Evolutionary conservation across 208 protist genomes (phyloP).

Genomic region (Trypanosoma rangeli): DNA sequence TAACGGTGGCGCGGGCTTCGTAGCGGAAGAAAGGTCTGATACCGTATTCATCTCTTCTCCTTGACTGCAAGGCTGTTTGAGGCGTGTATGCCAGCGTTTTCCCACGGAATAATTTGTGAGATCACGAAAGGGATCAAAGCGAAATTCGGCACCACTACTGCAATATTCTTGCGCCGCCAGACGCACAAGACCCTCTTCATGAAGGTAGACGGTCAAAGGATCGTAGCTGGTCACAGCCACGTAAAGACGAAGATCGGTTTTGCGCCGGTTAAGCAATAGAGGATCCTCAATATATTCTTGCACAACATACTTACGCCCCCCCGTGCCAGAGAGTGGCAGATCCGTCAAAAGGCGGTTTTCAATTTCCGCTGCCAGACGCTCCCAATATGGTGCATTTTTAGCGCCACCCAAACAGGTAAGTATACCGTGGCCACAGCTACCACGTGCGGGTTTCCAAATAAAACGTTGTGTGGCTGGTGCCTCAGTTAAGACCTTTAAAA

Average conservation of each 20-base stretch:
- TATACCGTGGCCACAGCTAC: conserved; percentile 91
- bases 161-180: conserved; percentile 92
- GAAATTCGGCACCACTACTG: conserved; percentile 3
- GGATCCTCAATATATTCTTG: conserved; percentile 95
- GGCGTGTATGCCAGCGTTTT: conserved; percentile 34
- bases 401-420: conserved; percentile 57
- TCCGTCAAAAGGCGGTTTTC: conserved; percentile 36
- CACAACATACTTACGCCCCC: conserved; percentile 79
- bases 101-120: conserved; percentile 94
- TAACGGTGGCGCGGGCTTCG: conserved; percentile 1
- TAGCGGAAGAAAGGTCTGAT: background rate
- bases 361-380: conserved; percentile 53
- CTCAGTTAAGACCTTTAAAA: conserved; percentile 45
- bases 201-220: conserved; percentile 86
- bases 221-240: conserved; percentile 91
- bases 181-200: conserved; percentile 93
- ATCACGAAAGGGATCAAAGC: conserved; percentile 73
- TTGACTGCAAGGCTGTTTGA: conserved; percentile 2
- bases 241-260: conserved; percentile 96
- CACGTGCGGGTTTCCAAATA: conserved; percentile 91
- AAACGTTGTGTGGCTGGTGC: conserved; percentile 40
- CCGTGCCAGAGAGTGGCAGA: background rate
- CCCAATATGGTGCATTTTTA: conserved; percentile 44
- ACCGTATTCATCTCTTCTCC: background rate
- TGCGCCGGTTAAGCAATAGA: conserved; percentile 90